A percentile compares a stretch with the other conserved stretches of the same genome.
These are phyloP conservation scores for Penicillium griseofulvum DNA, from an alignment of 2,329 filamentous ascomycete species.

Conservation along the genomic window DNA sequence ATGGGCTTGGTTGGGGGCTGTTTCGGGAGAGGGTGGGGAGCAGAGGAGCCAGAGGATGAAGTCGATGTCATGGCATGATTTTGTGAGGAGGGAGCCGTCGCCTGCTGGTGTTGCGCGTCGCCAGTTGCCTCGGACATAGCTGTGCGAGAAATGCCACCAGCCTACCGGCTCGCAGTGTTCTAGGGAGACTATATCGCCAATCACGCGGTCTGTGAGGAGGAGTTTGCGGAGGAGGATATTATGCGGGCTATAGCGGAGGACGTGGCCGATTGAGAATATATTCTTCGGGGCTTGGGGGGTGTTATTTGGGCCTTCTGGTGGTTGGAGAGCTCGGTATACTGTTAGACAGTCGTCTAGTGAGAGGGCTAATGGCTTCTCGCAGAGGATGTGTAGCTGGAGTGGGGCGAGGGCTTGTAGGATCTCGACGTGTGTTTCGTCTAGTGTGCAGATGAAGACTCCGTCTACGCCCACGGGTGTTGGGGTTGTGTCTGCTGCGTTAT, in stretches of 20 bases:
- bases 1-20: slow-evolving; percentile 27
- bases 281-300: slow-evolving; percentile 29
- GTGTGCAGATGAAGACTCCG: slow-evolving; percentile 68
- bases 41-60: slow-evolving; percentile 87
- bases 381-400: slow-evolving; percentile 75
- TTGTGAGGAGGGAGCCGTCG: slow-evolving; percentile 78
- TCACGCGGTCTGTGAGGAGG: slow-evolving; percentile 68
- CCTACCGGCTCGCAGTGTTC: slow-evolving; percentile 94
- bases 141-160: slow-evolving; percentile 93
- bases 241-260: slow-evolving; percentile 88
- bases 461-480: slow-evolving; percentile 57
- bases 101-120: slow-evolving; percentile 71
- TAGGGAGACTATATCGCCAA: slow-evolving; percentile 81
- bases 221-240: slow-evolving; percentile 81
- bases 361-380: slow-evolving; percentile 90
- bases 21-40: slow-evolving; percentile 55
- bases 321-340: slow-evolving; percentile 54
- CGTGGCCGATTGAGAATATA: slow-evolving; percentile 90
- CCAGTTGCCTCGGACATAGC: slow-evolving; percentile 92
- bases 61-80: slow-evolving; percentile 95
- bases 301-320: slow-evolving; percentile 16
- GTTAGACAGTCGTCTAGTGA: slow-evolving; percentile 72
- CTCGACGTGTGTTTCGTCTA: slow-evolving; percentile 84
- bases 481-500: slow-evolving; percentile 28
- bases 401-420: slow-evolving; percentile 72